Percentiles rank a stretch among this genome's conserved stretches.
phyloP scores from a whole-genome alignment of 202 grass and related monocot species.

The Schoenoplectus tabernaemontani region DNA sequence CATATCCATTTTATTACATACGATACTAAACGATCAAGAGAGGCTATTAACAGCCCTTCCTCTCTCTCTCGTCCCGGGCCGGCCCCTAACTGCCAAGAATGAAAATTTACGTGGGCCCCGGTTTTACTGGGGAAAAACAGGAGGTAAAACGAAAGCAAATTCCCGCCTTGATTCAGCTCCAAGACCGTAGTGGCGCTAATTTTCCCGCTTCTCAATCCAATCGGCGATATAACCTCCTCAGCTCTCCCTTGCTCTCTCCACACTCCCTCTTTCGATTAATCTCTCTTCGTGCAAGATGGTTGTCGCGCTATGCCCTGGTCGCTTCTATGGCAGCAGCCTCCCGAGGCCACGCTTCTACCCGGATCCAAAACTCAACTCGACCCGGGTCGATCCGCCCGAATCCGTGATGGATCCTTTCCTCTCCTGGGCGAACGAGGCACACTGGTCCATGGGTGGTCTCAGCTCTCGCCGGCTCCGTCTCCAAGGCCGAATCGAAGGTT shows the following conservation, averaged over 20 bases:
- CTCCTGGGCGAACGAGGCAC: constrained; percentile 66
- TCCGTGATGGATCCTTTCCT: constrained; percentile 60
- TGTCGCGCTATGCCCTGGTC: constrained; percentile 44
- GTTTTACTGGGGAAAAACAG: too few relatives aligned
- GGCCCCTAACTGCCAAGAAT: too few relatives aligned
- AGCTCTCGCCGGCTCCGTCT: constrained; percentile 55
- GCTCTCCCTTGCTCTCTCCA: not conserved
- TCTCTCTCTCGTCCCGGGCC: too few relatives aligned
- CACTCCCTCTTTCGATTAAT: not conserved
- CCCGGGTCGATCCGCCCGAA: constrained; percentile 51
- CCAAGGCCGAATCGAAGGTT: constrained; percentile 90
- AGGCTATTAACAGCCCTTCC: too few relatives aligned
- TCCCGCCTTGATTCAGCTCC: constrained; percentile 32
- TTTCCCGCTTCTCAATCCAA: constrained; percentile 30
- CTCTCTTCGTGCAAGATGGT: constrained; percentile 34
- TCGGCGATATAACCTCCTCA: constrained; percentile 21
- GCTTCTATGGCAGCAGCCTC: constrained; percentile 79
- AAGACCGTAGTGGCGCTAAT: constrained; percentile 42
- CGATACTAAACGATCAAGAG: too few relatives aligned
- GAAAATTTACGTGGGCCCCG: too few relatives aligned
- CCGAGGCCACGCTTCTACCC: constrained; percentile 58
- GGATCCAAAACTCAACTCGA: constrained; percentile 24
- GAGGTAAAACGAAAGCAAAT: not conserved
- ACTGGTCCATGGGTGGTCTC: constrained; percentile 97
- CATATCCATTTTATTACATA: too few relatives aligned